phyloP scores from a whole-genome alignment of 768 basidiomycete species.

The Agrocybe praecox region DNA sequence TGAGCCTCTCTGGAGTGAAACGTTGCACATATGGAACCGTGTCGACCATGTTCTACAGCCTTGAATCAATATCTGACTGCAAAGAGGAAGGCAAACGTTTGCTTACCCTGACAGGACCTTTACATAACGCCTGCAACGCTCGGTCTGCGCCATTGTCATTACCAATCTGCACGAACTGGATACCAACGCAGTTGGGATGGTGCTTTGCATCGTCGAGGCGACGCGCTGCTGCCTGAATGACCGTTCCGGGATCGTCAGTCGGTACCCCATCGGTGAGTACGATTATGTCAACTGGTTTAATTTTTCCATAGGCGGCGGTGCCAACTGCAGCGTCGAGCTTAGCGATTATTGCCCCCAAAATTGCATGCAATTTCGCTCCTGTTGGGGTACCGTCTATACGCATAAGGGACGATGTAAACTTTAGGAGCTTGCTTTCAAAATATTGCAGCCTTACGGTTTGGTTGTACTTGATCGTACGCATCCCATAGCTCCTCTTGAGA shows the following conservation, averaged over 20 bases:
- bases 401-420: neutral
- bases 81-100: slow-evolving; percentile 13
- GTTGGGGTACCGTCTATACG: slow-evolving; percentile 29
- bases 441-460: slow-evolving; percentile 8
- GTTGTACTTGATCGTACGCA: slow-evolving; percentile 21
- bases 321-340: slow-evolving; percentile 21
- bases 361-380: slow-evolving; percentile 23
- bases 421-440: neutral
- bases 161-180: slow-evolving; percentile 38
- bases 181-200: slow-evolving; percentile 33
- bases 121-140: slow-evolving; percentile 25
- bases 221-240: slow-evolving; percentile 23
- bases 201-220: slow-evolving; percentile 24
- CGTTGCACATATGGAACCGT: slow-evolving; percentile 27
- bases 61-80: neutral
- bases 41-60: slow-evolving; percentile 31
- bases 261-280: slow-evolving; percentile 35
- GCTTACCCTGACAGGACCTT: slow-evolving; percentile 21
- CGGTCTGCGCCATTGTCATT: slow-evolving; percentile 21
- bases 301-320: slow-evolving; percentile 17
- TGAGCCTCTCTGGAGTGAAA: slow-evolving; percentile 28
- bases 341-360: slow-evolving; percentile 22
- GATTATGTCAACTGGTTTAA: slow-evolving; percentile 33
- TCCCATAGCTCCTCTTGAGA: slow-evolving; percentile 16
- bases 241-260: slow-evolving; percentile 8